These are phyloP conservation scores for Macrocybe sp. DNA, from an alignment of 1,284 basidiomycete genomes.

Conservation along the genomic window DNA sequence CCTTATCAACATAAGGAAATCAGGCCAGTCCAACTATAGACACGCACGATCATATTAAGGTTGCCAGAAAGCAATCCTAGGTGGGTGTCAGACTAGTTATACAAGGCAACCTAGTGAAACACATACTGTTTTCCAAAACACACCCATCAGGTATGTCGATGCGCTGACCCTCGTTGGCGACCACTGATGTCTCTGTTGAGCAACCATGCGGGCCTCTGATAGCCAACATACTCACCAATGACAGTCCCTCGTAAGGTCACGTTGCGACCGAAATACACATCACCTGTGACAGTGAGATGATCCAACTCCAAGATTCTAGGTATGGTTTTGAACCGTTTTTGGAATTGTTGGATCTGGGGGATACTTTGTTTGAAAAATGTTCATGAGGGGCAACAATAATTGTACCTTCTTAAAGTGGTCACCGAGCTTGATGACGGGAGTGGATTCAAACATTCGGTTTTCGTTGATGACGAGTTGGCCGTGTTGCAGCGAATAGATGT, in stretches of 20 bases:
- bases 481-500: constrained; percentile 94
- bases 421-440: constrained; percentile 96
- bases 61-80: constrained; percentile 59
- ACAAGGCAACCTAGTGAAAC: neutral
- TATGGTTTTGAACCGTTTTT: constrained; percentile 97
- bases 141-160: constrained; percentile 97
- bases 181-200: constrained; percentile 30
- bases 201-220: neutral
- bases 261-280: constrained; percentile 94
- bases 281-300: constrained; percentile 94
- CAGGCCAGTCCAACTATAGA: neutral
- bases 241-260: constrained; percentile 87
- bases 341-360: constrained; percentile 88
- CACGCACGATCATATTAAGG: constrained; percentile 61
- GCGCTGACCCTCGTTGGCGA: constrained; percentile 88
- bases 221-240: constrained; percentile 44
- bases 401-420: constrained; percentile 83
- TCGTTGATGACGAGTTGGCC: constrained; percentile 93
- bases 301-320: constrained; percentile 93
- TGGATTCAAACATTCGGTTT: constrained; percentile 88
- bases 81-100: neutral
- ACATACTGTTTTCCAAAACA: constrained; percentile 85
- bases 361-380: neutral
- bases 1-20: neutral
- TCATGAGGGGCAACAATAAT: neutral